Base-by-base conservation (phyloP, 2,329 filamentous ascomycete species). In the Pleurostoma richardsiae region DNA sequence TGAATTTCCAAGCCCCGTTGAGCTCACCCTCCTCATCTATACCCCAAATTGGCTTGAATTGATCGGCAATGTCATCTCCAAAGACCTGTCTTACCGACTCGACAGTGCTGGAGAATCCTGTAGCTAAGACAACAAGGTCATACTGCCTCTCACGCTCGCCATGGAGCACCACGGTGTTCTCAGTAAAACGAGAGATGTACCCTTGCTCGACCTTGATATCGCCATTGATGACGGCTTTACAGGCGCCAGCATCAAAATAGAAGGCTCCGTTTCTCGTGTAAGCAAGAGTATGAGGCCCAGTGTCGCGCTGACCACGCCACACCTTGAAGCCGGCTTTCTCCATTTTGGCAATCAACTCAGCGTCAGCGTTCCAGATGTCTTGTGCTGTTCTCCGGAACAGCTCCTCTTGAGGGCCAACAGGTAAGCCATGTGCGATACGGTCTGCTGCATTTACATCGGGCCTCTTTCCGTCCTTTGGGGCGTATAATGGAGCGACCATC, bases 181-280 rank as follows among this genome's bases (percentile, higher is more conserved):
- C 65, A 0, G 75, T 67, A 3, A 86, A 72, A 27, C 69, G 64
- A 2, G 64, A 57, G 10, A 86, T 76, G 8, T 80, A 77, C 1
- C 76, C 79, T 39, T 80, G 76, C 59, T 79, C 79, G 29, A 87
- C 67, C 53, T 79, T 80, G 59, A 88, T 80, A 57, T 79, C 80
- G 1, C 83, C 82, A 10, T 84, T 77, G 3, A 70, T 69, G 48
- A 88, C 84, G 28, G 86, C 69, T 55, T 78, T 64, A 0, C 77
- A 79, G 0, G 76, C 79, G 0, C 85, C 85, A 1, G 86, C 82
- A 50, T 88, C 81, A 51, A 87, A 83, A 62, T 87, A 87, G 58
- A 86, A 87, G 0, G 85, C 83, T 0, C 85, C 84, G 19, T 19
- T 19, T 19, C 62, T 53, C 1, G 58, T 61, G 46, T 59, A 54